Conservation (phyloP, 225 moss, liverwort and hornwort species). For the Marchantia polymorpha region DNA sequence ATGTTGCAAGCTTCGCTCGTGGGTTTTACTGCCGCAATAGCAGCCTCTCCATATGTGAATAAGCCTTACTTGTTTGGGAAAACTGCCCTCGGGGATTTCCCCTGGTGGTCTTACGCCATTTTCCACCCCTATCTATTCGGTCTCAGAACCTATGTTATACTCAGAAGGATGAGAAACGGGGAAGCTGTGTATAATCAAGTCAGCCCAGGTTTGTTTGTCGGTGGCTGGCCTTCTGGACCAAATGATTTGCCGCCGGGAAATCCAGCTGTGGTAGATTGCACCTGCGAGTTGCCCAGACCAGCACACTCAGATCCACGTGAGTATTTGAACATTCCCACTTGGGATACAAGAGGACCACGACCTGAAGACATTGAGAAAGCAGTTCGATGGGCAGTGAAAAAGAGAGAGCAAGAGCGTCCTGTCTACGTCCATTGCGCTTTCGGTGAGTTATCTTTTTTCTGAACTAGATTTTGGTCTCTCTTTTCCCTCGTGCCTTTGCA, state of each 20-base stretch:
- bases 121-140: conserved; percentile 76
- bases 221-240: conserved; percentile 65
- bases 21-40: conserved; percentile 69
- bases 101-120: conserved; percentile 63
- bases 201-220: conserved; percentile 70
- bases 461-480: not conserved
- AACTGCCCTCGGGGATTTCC: conserved; percentile 50
- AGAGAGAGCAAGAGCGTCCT: conserved; percentile 34
- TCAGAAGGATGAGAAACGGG: conserved; percentile 51
- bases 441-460: conserved; percentile 42
- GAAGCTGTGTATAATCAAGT: conserved; percentile 75
- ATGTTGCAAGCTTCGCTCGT: conserved; percentile 75
- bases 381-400: conserved; percentile 68
- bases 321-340: conserved; percentile 68
- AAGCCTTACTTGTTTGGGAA: conserved; percentile 63
- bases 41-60: conserved; percentile 61
- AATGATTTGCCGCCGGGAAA: conserved; percentile 62
- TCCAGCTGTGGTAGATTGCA: conserved; percentile 81
- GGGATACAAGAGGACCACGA: conserved; percentile 74
- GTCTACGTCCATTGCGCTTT: conserved; percentile 84
- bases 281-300: conserved; percentile 79
- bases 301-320: conserved; percentile 37
- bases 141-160: conserved; percentile 60
- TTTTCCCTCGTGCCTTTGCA: not conserved
- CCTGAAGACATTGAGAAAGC: conserved; percentile 64